phyloP scores from a whole-genome alignment of 768 basidiomycete species.

The Amanita thiersii region DNA sequence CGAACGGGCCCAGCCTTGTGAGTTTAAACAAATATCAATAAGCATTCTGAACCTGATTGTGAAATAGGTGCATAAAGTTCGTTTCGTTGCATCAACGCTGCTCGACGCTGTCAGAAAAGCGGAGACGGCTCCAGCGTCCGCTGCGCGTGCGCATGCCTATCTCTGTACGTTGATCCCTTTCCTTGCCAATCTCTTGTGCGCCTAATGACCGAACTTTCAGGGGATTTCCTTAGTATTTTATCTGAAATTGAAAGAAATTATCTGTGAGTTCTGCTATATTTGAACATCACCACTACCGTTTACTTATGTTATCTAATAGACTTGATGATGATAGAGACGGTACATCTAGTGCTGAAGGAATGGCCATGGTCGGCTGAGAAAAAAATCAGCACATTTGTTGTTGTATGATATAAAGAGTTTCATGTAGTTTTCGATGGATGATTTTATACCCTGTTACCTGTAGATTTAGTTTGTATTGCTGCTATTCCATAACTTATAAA shows the following conservation, averaged over 20 bases:
- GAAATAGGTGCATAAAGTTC: conserved; percentile 77
- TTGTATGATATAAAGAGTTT: too few relatives aligned
- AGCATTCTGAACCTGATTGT: conserved; percentile 13
- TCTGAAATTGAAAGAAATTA: conserved; percentile 92
- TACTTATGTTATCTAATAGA: conserved; percentile 21
- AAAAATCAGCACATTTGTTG: too few relatives aligned
- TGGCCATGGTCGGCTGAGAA: conserved; percentile 29
- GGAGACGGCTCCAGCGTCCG: conserved; percentile 71
- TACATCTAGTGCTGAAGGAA: conserved; percentile 48
- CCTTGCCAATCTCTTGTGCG: neutral
- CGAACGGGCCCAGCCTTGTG: conserved; percentile 75
- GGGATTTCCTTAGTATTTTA: conserved; percentile 88
- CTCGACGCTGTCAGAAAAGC: conserved; percentile 79
- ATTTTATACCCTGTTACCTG: too few relatives aligned
- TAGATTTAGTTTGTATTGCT: too few relatives aligned
- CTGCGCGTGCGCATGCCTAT: conserved; percentile 81
- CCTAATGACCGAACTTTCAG: conserved; percentile 28
- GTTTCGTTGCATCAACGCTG: conserved; percentile 87
- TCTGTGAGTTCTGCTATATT: conserved; percentile 39
- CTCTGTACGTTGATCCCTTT: conserved; percentile 48
- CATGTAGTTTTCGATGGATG: too few relatives aligned
- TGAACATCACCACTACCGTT: too few relatives aligned
- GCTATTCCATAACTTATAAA: too few relatives aligned
- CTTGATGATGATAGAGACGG: conserved; percentile 68
- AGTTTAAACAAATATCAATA: conserved; percentile 7